These are phyloP conservation scores for Stenogyne calaminthoides DNA, from an alignment of 305 asterid genomes.

Conservation along the genomic window DNA sequence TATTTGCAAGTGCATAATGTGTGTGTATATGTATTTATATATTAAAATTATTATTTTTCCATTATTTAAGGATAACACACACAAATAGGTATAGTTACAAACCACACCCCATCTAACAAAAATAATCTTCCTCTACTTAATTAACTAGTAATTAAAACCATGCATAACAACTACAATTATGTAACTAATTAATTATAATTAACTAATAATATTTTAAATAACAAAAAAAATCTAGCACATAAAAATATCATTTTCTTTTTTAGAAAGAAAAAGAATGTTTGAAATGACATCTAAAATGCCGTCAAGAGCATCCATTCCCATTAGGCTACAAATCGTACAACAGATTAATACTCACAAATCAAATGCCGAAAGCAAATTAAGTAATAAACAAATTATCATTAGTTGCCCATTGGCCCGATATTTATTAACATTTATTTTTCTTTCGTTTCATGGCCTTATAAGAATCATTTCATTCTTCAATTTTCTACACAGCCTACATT, in stretches of 20 bases:
- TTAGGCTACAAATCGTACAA: conserved; percentile 3
- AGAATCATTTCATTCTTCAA: neutral
- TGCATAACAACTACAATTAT: neutral
- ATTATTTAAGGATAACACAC: no score
- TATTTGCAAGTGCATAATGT: no score
- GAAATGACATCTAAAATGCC: neutral
- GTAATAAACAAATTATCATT: neutral
- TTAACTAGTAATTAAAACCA: neutral
- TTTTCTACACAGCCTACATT: neutral
- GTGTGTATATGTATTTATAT: no score
- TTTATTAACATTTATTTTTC: neutral
- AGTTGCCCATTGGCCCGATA: neutral
- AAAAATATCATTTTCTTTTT: no score
- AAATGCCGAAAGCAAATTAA: conserved; percentile 16
- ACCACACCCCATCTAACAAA: no score
- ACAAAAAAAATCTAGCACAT: no score
- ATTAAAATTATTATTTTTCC: no score
- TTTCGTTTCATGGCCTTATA: neutral
- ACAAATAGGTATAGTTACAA: no score
- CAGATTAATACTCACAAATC: neutral
- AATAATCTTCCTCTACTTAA: no score
- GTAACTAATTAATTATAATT: no score
- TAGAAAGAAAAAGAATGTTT: no score
- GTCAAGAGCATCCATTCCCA: neutral
- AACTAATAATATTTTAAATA: no score